A percentile compares a stretch with the other conserved stretches of the same genome.
These are phyloP conservation scores for Penicillium nucicola DNA, from an alignment of 495 filamentous ascomycete species.

Conservation along the genomic window DNA sequence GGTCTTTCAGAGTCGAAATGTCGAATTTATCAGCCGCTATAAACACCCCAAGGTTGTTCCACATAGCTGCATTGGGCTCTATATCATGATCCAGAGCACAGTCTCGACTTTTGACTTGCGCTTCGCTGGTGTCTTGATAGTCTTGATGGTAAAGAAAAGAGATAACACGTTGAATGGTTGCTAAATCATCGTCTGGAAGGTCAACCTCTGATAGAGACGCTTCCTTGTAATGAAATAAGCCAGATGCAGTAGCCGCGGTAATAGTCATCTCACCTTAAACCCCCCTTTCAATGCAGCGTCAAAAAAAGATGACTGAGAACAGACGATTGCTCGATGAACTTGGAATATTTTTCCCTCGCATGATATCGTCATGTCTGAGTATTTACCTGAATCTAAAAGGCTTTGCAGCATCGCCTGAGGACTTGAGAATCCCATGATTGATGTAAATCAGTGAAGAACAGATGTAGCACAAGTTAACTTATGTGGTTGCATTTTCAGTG, in stretches of 20 bases:
- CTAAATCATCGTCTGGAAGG: not conserved
- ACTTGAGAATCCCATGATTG: not conserved
- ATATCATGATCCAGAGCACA: not conserved
- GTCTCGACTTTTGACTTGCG: not conserved
- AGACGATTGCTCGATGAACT: not conserved
- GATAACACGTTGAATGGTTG: not conserved
- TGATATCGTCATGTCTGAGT: not conserved
- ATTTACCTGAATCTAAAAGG: not conserved
- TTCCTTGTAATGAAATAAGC: not conserved
- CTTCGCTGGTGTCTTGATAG: not conserved
- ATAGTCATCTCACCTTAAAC: not conserved
- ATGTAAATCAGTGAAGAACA: not conserved
- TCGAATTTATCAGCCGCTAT: not conserved
- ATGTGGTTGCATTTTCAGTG: too few species aligned
- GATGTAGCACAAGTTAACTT: too few species aligned
- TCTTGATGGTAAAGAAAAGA: not conserved
- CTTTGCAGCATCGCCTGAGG: not conserved
- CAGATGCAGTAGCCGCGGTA: not conserved
- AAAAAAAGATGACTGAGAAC: not conserved
- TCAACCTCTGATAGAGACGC: not conserved
- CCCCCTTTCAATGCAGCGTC: not conserved
- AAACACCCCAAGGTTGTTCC: not conserved
- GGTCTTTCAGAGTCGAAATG: not conserved
- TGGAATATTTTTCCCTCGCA: not conserved
- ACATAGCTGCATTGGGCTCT: not conserved